phyloP scores from a whole-genome alignment of 2,329 filamentous ascomycete species.

The Ilyonectria destructans region DNA sequence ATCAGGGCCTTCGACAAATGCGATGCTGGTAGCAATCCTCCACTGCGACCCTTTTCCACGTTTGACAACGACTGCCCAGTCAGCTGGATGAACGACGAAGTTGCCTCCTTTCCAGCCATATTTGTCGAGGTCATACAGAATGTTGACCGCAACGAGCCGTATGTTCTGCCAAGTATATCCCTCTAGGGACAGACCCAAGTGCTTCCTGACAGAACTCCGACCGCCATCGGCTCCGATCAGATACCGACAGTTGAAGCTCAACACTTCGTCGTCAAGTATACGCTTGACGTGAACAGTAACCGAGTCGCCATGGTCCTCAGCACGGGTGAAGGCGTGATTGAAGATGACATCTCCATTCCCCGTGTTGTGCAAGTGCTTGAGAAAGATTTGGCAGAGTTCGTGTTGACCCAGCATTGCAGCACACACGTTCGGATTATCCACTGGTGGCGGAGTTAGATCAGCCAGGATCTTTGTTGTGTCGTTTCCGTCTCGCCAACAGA shows the following conservation, averaged over 20 bases:
- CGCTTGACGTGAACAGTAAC: conserved; percentile 16
- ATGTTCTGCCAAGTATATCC: conserved; percentile 14
- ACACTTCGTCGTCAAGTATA: conserved; percentile 9
- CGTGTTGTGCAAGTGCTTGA: conserved; percentile 18
- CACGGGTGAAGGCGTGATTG: conserved; percentile 8
- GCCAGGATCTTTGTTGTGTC: conserved; percentile 17
- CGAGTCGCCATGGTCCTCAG: conserved; percentile 13
- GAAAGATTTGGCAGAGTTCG: conserved; percentile 17
- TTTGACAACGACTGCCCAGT: conserved; percentile 19
- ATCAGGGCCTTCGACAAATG: conserved; percentile 12
- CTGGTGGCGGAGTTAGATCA: conserved; percentile 13
- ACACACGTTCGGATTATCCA: conserved; percentile 11
- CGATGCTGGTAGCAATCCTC: conserved; percentile 16
- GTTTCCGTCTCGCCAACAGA: conserved; percentile 18
- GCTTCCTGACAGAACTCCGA: conserved; percentile 18
- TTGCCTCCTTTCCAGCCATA: conserved; percentile 16
- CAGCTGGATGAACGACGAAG: conserved; percentile 12
- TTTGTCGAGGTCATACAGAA: conserved; percentile 16
- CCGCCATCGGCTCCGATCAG: conserved; percentile 14
- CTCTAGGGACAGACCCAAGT: conserved; percentile 11
- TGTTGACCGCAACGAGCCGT: conserved; percentile 15
- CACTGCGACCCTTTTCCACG: conserved; percentile 16
- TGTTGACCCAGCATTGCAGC: conserved; percentile 19
- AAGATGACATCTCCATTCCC: conserved; percentile 14
- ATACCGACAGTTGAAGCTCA: conserved; percentile 14